These are phyloP conservation scores for Omphalea diandra DNA, from an alignment of 441 rosid species.

Conservation along the genomic window DNA sequence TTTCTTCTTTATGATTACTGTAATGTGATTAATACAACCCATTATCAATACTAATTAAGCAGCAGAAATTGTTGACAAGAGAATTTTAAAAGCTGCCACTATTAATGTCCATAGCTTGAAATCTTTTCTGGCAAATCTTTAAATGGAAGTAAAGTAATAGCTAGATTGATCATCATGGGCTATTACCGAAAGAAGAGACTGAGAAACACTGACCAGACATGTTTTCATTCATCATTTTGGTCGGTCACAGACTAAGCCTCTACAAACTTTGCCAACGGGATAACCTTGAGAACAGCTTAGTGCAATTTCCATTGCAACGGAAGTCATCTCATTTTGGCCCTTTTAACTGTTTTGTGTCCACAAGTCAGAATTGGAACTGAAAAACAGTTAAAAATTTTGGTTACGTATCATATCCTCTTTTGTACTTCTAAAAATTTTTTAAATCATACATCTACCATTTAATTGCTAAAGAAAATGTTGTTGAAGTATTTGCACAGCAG, in stretches of 20 bases:
- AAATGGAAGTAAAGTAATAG: slow-evolving; percentile 12
- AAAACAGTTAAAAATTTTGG: not conserved
- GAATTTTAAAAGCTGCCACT: not conserved
- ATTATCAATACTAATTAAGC: not conserved
- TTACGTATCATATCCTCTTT: too few species aligned
- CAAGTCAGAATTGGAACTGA: not conserved
- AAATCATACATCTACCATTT: too few species aligned
- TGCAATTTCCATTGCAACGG: slow-evolving; percentile 24
- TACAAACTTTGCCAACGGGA: not conserved
- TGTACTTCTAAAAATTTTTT: too few species aligned
- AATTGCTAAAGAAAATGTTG: too few species aligned
- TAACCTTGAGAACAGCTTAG: slow-evolving; percentile 3
- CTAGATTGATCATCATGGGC: slow-evolving; percentile 10
- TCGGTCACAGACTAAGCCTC: slow-evolving; percentile 21
- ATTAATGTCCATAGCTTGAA: not conserved
- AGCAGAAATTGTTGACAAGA: not conserved
- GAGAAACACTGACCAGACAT: slow-evolving; percentile 9
- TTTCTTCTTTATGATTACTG: too few species aligned
- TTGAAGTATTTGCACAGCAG: too few species aligned
- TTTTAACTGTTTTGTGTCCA: too few species aligned
- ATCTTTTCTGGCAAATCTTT: not conserved
- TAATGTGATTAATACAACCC: not conserved
- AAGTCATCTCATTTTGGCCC: too few species aligned
- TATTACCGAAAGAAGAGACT: slow-evolving; percentile 22
- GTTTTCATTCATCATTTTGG: slow-evolving; percentile 7